Conservation (phyloP, 768 basidiomycete genomes). For the Pisolithus sp. region DNA sequence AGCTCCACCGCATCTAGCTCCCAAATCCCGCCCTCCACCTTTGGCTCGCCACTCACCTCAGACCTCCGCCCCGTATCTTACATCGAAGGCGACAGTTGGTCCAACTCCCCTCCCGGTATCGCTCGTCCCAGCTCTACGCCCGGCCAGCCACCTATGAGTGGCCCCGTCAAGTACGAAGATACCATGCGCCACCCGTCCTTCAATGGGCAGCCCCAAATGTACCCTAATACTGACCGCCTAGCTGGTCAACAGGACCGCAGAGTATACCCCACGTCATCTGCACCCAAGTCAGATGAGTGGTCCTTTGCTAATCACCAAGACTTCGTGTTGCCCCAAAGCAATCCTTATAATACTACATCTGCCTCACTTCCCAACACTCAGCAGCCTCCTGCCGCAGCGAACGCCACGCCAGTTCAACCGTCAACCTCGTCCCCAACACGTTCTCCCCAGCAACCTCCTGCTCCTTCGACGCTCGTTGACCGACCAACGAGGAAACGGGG, state of each 20-base stretch:
- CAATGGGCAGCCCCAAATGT: slow-evolving; percentile 58
- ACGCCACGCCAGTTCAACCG: slow-evolving; percentile 29
- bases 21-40: slow-evolving; percentile 42
- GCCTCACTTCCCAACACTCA: slow-evolving; percentile 42
- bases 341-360: slow-evolving; percentile 19
- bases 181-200: slow-evolving; percentile 62
- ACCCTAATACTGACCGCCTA: slow-evolving; percentile 61
- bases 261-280: slow-evolving; percentile 34
- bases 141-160: slow-evolving; percentile 44
- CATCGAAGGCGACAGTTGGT: slow-evolving; percentile 52
- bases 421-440: slow-evolving; percentile 31
- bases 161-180: slow-evolving; percentile 66
- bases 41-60: slow-evolving; percentile 41
- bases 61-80: slow-evolving; percentile 40
- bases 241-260: slow-evolving; percentile 65
- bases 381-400: slow-evolving; percentile 14
- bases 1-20: slow-evolving; percentile 48
- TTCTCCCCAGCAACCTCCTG: slow-evolving; percentile 45
- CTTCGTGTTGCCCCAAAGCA: slow-evolving; percentile 38
- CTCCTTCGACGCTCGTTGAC: slow-evolving; percentile 59
- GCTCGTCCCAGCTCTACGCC: slow-evolving; percentile 65
- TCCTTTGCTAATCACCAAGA: slow-evolving; percentile 51
- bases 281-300: slow-evolving; percentile 66
- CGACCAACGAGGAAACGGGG: slow-evolving; percentile 78
- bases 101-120: slow-evolving; percentile 48